A percentile compares a stretch with the other conserved stretches of the same genome.
These are phyloP conservation scores for Penicillium capsulatum DNA, from an alignment of 2,329 filamentous ascomycete species.

Conservation along the genomic window DNA sequence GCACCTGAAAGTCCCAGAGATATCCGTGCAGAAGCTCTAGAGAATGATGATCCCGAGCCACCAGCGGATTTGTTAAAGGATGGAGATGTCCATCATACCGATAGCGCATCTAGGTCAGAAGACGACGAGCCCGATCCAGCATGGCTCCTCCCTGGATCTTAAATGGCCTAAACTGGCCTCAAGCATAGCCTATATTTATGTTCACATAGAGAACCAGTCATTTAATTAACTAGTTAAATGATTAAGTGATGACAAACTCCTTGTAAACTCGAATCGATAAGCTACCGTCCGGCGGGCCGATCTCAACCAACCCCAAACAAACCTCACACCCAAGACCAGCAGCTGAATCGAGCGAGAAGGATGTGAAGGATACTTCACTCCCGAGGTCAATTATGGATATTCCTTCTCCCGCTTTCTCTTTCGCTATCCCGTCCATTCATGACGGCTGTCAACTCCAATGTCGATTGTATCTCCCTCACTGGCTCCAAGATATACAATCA, in stretches of 20 bases:
- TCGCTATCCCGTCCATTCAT: slow-evolving; percentile 79
- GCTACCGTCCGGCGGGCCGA: too few species aligned
- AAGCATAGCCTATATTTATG: too few species aligned
- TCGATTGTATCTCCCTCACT: slow-evolving; percentile 69
- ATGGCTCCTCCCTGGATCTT: slow-evolving; percentile 37
- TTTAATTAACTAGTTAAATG: too few species aligned
- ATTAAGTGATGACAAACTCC: too few species aligned
- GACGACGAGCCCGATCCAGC: slow-evolving; percentile 45
- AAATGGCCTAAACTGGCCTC: slow-evolving; percentile 2
- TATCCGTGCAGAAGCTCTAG: slow-evolving; percentile 17
- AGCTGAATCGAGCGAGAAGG: background rate
- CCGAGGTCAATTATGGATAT: slow-evolving; percentile 32
- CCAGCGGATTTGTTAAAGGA: slow-evolving; percentile 37
- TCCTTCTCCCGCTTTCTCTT: slow-evolving; percentile 46
- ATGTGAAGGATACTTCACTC: background rate
- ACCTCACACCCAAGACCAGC: slow-evolving; percentile 1
- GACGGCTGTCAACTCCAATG: slow-evolving; percentile 73
- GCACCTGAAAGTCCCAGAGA: slow-evolving; percentile 4
- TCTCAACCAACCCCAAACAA: slow-evolving; percentile 1
- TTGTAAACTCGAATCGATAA: too few species aligned
- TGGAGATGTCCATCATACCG: slow-evolving; percentile 19
- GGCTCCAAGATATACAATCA: slow-evolving; percentile 21
- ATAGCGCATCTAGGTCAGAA: slow-evolving; percentile 28
- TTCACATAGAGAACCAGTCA: too few species aligned
- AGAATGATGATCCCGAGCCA: slow-evolving; percentile 33